These are phyloP conservation scores for Epichloe uncinata DNA, from an alignment of 2,329 filamentous ascomycete genomes.

Conservation along the genomic window DNA sequence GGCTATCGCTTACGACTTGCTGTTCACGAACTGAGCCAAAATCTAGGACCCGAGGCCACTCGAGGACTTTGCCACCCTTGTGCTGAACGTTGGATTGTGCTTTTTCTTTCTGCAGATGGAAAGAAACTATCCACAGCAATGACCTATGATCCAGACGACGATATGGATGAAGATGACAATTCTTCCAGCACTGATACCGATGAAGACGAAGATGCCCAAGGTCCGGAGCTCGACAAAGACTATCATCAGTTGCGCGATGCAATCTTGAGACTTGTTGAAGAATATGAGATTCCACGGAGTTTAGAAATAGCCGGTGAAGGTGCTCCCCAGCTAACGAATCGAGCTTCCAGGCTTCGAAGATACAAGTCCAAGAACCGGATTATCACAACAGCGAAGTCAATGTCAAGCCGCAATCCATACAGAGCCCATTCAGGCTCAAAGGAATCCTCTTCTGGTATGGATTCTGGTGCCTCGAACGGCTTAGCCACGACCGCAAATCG, in stretches of 20 bases:
- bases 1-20: slow-evolving; percentile 52
- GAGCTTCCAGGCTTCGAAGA: slow-evolving; percentile 47
- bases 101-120: slow-evolving; percentile 66
- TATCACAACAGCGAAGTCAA: slow-evolving; percentile 35
- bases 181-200: slow-evolving; percentile 48
- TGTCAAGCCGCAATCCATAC: slow-evolving; percentile 47
- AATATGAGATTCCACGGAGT: slow-evolving; percentile 65
- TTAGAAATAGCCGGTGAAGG: slow-evolving; percentile 45
- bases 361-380: slow-evolving; percentile 47
- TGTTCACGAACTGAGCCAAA: slow-evolving; percentile 56
- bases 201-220: slow-evolving; percentile 46
- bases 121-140: slow-evolving; percentile 56
- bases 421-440: slow-evolving; percentile 21
- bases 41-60: slow-evolving; percentile 48
- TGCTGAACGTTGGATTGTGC: slow-evolving; percentile 68
- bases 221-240: slow-evolving; percentile 58
- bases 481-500: not conserved
- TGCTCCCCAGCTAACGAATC: slow-evolving; percentile 53
- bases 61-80: slow-evolving; percentile 65
- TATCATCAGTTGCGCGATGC: slow-evolving; percentile 72
- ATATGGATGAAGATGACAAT: slow-evolving; percentile 50
- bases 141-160: slow-evolving; percentile 56
- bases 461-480: slow-evolving; percentile 4
- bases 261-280: slow-evolving; percentile 66
- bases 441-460: slow-evolving; percentile 3